Base-by-base conservation (phyloP, 345 rosid species). In the Lepidium sativum region DNA sequence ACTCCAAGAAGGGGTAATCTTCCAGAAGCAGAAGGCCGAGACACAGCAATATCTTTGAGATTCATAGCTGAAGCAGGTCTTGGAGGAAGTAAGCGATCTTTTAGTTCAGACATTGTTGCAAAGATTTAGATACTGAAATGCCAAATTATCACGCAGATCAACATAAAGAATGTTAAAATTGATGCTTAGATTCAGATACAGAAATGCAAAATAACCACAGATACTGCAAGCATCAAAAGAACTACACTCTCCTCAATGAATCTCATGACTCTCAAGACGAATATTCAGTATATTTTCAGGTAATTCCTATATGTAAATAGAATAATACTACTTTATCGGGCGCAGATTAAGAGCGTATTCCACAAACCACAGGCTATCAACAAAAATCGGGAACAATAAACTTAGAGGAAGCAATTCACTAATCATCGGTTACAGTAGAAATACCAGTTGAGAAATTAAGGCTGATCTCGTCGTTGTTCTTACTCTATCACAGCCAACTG, bases 51-150 rank as follows among this genome's bases (percentile, higher is more conserved):
- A 13, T 91, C 97, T 78, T 92, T 80, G 29, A 91, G 86, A 54
- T 86, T 95, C 41, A 83, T 41, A 59, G 98, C 91, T 13, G 98
- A 91, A 23, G 92, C 85, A 54, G 99, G 92, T 77, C 84, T 91
- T 39, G 84, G 87, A 1, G 95, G 95, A 41, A 91, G 92, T 70
- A 94, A 72, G 6, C 86, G 89, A 68, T 90, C 99, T 77, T 90
- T 90, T 31, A 88, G 76, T 47, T 90, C 97, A 44, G 84, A 85
- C 99, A 94, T 92, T 39, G 73, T 60, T 27, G 55, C 70, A 15
- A 9, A 62, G 43, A 68, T 63, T 9, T 20, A 54, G 32, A 61
- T 40, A 33, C 70, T 62, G 54, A 33, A 62, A 67, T n/a, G n/a
- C n/a, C n/a, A n/a, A n/a, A n/a, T n/a, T n/a, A n/a, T n/a, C n/a